A percentile compares a stretch with the other conserved stretches of the same genome.
phyloP scores from a whole-genome alignment of 1,284 basidiomycete species.

The Taiwanofungus camphoratus region DNA sequence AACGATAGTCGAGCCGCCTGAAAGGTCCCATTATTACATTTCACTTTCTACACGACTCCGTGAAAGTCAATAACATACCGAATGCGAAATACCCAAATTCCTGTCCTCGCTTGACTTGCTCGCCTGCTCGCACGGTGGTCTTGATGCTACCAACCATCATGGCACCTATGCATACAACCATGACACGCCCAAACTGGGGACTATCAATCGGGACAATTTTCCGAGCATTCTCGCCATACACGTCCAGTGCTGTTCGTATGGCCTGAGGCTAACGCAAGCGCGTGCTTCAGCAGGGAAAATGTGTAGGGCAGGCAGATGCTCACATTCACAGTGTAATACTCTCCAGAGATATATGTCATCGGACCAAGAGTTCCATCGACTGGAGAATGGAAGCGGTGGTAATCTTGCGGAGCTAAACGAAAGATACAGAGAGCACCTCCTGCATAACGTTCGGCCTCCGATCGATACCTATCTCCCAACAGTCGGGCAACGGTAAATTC shows the following conservation, averaged over 20 bases:
- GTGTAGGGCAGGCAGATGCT: slow-evolving; percentile 22
- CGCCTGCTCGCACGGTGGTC: slow-evolving; percentile 81
- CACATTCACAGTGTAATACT: slow-evolving; percentile 92
- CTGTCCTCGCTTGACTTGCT: slow-evolving; percentile 74
- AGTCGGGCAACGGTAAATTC: slow-evolving; percentile 82
- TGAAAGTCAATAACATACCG: slow-evolving; percentile 42
- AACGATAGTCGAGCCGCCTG: slow-evolving; percentile 88
- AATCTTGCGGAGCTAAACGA: slow-evolving; percentile 92
- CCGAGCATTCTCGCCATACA: slow-evolving; percentile 91
- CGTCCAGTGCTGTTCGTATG: slow-evolving; percentile 77
- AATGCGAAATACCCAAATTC: slow-evolving; percentile 95
- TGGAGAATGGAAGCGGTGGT: slow-evolving; percentile 94
- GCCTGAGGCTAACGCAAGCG: slow-evolving; percentile 73
- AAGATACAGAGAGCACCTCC: slow-evolving; percentile 85
- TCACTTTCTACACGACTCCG: too few relatives aligned
- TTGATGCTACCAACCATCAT: slow-evolving; percentile 94
- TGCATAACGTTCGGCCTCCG: slow-evolving; percentile 61
- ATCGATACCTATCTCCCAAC: slow-evolving; percentile 74
- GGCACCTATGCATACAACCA: slow-evolving; percentile 85
- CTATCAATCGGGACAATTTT: slow-evolving; percentile 89
- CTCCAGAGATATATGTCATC: slow-evolving; percentile 77
- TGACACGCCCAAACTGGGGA: slow-evolving; percentile 81
- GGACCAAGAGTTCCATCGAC: slow-evolving; percentile 80
- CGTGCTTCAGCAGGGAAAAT: slow-evolving; percentile 45
- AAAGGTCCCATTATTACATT: slow-evolving; percentile 7